Evolutionary conservation across 2,329 filamentous ascomycete genomes (phyloP), one percentile per base, ranked within the genome.

Genomic region (Pyricularia pennisetigena): DNA sequence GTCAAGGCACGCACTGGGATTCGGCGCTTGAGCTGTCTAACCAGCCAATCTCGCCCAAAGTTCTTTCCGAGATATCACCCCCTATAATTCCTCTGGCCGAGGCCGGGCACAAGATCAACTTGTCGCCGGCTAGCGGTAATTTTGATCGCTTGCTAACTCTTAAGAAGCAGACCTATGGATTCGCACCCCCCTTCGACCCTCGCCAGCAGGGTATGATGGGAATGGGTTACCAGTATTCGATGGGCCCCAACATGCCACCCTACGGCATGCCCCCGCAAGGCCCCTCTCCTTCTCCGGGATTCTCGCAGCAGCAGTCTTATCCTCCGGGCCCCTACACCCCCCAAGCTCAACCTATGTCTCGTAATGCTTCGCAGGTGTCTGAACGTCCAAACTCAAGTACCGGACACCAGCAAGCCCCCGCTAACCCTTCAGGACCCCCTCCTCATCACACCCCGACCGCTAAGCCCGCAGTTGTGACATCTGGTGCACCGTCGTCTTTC

Each of bases 311-410:
- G 69, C 82, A 83, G 67, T 78, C 78, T 24, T 85, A 81, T 74
- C 71, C 79, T 74, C 77, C 77, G 65, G 73, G 70, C n/a, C 73
- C 74, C 32, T 74, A 74, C 62, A 9, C n/a, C 5, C 28, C 61
- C 0, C 75, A 75, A 54, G 73, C 86, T 70, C 86, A 90, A 76
- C 84, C 89, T 82, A 94, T 97, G 90, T 95, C 94, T 2, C 90
- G 94, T 73, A 93, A 88, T 70, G 87, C 90, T 2, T 96, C 93
- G 2, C 91, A 95, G 78, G 85, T 90, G 68, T 91, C 91, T n/a
- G 85, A 88, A 74, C 81, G 86, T 65, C 83, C 79, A 74, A 85
- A 85, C 54, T 84, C 89, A 29, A 91, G 92, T 79, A 91, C 82
- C 77, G 88, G 76, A 80, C 91, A 87, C 76, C 79, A 80, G 79